A percentile compares a stretch with the other conserved stretches of the same genome.
Evolutionary conservation across 2,329 filamentous ascomycete genomes (phyloP).

Genomic region (Xylariaceae sp.): DNA sequence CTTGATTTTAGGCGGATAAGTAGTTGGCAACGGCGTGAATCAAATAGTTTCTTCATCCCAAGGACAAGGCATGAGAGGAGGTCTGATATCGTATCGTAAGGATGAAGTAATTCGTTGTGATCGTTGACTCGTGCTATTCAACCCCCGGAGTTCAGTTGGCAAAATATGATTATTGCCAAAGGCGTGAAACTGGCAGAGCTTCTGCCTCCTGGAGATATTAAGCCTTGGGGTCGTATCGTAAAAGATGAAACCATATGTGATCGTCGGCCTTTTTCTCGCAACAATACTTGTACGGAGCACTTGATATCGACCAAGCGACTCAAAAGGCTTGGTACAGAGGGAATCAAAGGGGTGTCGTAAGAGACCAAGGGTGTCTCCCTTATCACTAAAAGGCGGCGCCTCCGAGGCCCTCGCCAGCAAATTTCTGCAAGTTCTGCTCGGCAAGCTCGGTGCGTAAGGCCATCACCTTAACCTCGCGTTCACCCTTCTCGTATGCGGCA

Average conservation of each 20-base stretch:
- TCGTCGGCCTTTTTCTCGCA: neutral
- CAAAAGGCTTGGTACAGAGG: no score
- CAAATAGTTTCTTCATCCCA: neutral
- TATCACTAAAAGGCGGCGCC: constrained; percentile 47
- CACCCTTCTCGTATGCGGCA: constrained; percentile 48
- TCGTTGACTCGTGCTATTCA: no score
- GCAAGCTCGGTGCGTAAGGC: constrained; percentile 53
- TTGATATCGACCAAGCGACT: neutral
- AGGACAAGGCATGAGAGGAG: neutral
- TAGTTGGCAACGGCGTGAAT: neutral
- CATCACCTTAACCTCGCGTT: constrained; percentile 50
- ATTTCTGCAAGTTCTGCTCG: constrained; percentile 51
- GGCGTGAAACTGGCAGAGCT: no score
- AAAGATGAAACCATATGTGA: neutral
- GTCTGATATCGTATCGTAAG: neutral
- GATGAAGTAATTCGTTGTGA: neutral
- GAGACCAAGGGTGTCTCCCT: no score
- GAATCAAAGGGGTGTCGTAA: no score
- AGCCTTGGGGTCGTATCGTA: no score
- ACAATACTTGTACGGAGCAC: neutral
- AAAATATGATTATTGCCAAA: no score
- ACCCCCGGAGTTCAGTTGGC: no score
- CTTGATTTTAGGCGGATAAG: neutral
- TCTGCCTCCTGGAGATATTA: no score
- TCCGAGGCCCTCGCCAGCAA: constrained; percentile 51